A percentile compares a stretch with the other conserved stretches of the same genome.
Evolutionary conservation across 306 rosid species (phyloP).

Genomic region (Cucurbita ficifolia): DNA sequence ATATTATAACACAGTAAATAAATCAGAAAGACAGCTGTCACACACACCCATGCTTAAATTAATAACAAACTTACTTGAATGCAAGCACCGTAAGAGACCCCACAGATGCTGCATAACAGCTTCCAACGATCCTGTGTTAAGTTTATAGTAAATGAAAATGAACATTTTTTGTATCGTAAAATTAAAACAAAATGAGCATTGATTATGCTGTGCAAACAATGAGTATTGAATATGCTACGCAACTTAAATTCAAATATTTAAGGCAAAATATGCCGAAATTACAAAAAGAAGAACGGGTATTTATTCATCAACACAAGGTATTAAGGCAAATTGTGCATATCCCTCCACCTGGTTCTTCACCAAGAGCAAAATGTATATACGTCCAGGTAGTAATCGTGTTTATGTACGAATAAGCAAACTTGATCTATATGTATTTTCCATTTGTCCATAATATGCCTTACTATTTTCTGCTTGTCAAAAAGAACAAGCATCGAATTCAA

Average conservation of each 20-base stretch:
- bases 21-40: not conserved
- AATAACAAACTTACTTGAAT: conserved; percentile 61
- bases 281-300: not conserved
- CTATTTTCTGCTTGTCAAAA: not conserved
- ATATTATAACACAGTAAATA: not conserved
- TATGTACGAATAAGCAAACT: not conserved
- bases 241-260: not conserved
- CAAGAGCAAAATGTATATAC: not conserved
- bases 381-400: not conserved
- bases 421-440: not conserved
- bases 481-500: not conserved
- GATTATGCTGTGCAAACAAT: not conserved
- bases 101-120: conserved; percentile 88
- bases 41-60: conserved; percentile 6
- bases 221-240: not conserved
- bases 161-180: not conserved
- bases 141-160: conserved; percentile 5
- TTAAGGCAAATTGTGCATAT: not conserved
- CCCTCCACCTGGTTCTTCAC: not conserved
- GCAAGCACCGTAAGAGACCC: conserved; percentile 96
- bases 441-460: not conserved
- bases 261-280: not conserved
- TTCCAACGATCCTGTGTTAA: conserved; percentile 93
- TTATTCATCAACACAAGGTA: not conserved
- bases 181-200: not conserved